Evolutionary conservation across 108 stramenopile species (phyloP), one percentile per base, ranked within the genome.

Genomic region (Mediolabrus comicus): DNA sequence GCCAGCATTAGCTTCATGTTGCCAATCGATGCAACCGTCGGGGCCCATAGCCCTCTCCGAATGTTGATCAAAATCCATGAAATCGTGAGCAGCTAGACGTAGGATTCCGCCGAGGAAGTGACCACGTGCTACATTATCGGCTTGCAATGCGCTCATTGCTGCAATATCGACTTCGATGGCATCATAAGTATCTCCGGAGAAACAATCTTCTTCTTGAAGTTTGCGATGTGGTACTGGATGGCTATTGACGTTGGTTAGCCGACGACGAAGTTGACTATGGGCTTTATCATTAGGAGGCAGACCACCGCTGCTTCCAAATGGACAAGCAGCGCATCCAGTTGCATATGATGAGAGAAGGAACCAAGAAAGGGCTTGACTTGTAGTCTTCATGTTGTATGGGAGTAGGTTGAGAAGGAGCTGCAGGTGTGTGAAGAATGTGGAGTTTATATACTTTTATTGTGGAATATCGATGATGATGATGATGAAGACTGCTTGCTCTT

Each of bases 71-170:
- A 41, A 65, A 30, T 77, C 75, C 70, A 77, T 33, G 33, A 77
- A 77, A 33, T 77, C 70, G 35, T 77, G 75, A 19, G 75, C 75
- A 11, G 69, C 75, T 34, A 77, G 75, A 5, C 75, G 67, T n/a
- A 77, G 53, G 24, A 77, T 72, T 16, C 75, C 75, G 11, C 75
- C 75, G 13, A 69, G 9, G 52, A 77, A 77, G 33, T 77, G 75
- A 12, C 53, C 28, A 1, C 69, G 62, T 19, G 62, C 35, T 32
- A 24, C 75, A 32, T 54, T 24, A 17, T 71, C 43, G 2, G 29
- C 3, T 12, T 71, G 29, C 0, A 35, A 11, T 30, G 9, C 55
- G 22, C 31, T 53, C 16, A 71, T 8, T 4, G 29, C 38, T 65
- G 4, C 36, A 35, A 75, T 63, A 57, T 68, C 75, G 17, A 14